Conservation (phyloP, 352 stramenopile species). For the Phytophthora kernoviae region DNA sequence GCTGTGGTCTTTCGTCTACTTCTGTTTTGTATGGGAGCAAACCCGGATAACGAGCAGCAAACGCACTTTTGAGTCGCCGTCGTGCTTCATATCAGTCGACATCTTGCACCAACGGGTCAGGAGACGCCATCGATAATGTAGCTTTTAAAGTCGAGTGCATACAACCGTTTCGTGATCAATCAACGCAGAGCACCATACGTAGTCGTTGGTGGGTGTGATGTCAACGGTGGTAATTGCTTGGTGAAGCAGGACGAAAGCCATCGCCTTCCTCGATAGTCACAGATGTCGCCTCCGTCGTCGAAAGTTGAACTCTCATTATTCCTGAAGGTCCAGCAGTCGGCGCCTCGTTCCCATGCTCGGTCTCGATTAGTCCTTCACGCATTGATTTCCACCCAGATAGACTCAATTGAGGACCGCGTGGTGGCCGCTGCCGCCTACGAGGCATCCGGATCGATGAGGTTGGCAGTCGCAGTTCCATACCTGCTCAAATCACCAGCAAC, state of each 20-base stretch:
- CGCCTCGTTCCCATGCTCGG: constrained; percentile 24
- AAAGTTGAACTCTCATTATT: constrained; percentile 30
- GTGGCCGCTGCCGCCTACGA: constrained; percentile 2
- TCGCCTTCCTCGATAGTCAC: constrained; percentile 30
- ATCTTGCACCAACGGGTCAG: no score
- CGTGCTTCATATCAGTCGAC: no score
- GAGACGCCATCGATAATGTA: no score
- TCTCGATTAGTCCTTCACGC: constrained; percentile 37
- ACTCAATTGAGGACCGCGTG: constrained; percentile 28
- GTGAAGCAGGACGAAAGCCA: constrained; percentile 20
- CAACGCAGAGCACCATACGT: no score
- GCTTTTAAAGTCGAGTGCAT: no score
- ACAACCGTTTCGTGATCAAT: no score
- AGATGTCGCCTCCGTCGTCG: constrained; percentile 6
- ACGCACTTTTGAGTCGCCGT: no score
- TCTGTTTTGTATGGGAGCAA: no score
- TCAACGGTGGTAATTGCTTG: constrained; percentile 12
- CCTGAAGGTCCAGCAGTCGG: constrained; percentile 13
- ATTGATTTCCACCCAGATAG: constrained; percentile 41
- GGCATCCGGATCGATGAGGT: background rate
- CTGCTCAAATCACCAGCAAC: constrained; percentile 8
- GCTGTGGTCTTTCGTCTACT: no score
- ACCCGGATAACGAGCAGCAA: no score
- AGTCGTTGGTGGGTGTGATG: background rate
- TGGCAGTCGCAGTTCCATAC: background rate